These are phyloP conservation scores for Butyriboletus loyo DNA, from an alignment of 768 basidiomycete genomes.

Conservation along the genomic window DNA sequence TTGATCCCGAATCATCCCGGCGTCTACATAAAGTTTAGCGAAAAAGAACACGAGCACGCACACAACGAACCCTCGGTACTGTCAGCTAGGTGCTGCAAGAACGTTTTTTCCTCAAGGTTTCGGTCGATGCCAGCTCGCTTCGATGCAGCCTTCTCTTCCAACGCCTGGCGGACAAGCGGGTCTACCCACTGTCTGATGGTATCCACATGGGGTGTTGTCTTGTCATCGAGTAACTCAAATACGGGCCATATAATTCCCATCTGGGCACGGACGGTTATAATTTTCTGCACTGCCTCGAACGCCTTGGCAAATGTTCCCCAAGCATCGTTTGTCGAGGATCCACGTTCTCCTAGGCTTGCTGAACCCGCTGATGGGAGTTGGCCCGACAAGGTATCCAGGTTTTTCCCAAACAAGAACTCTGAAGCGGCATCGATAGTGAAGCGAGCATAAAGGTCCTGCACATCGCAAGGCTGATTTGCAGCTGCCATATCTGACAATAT, in stretches of 20 bases:
- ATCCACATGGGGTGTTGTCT: slow-evolving; percentile 32
- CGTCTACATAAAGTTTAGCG: slow-evolving; percentile 42
- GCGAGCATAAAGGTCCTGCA: slow-evolving; percentile 64
- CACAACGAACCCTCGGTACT: slow-evolving; percentile 54
- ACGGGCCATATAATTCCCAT: slow-evolving; percentile 43
- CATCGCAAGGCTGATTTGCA: slow-evolving; percentile 48
- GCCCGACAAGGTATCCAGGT: slow-evolving; percentile 56
- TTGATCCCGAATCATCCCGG: slow-evolving; percentile 68
- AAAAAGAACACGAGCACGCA: background rate
- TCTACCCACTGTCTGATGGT: slow-evolving; percentile 48
- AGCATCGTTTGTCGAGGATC: slow-evolving; percentile 54
- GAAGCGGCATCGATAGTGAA: slow-evolving; percentile 72
- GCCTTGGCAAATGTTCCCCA: slow-evolving; percentile 56
- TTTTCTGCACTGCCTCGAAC: slow-evolving; percentile 40
- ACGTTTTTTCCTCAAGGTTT: slow-evolving; percentile 52
- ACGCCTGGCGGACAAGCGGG: slow-evolving; percentile 54
- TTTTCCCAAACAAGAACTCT: slow-evolving; percentile 69
- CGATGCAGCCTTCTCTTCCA: slow-evolving; percentile 43
- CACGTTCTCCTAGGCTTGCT: slow-evolving; percentile 51
- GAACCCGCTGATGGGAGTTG: slow-evolving; percentile 49
- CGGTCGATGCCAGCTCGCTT: slow-evolving; percentile 38
- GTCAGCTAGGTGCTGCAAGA: slow-evolving; percentile 64
- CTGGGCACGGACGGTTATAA: slow-evolving; percentile 33
- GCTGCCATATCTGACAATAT: slow-evolving; percentile 43
- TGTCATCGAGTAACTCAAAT: slow-evolving; percentile 40